Evolutionary conservation across 805 yeast species (phyloP), one percentile per base, ranked within the genome.

Genomic region (Candida dajiaensis): DNA sequence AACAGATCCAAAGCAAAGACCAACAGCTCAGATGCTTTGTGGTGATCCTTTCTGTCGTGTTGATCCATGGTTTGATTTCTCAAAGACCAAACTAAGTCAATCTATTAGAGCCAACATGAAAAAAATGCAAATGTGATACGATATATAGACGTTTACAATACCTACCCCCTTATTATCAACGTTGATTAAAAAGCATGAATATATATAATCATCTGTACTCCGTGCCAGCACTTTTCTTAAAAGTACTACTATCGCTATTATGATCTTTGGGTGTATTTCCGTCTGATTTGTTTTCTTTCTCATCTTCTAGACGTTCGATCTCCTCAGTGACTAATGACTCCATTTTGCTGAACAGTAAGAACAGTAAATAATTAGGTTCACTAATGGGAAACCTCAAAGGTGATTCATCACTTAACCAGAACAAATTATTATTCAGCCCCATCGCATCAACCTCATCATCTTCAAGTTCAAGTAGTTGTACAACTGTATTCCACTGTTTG

Each of bases 1-100:
- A 25, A 71, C 78, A 22, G 85, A 92, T 57, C 90, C 99, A 0
- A 83, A 80, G n/a, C 65, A 72, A 54, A 72, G 99, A 56, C 99
- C 98, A 0, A 92, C 97, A 0, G 97, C 97, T 0, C 73, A 70
- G 40, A 72, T 76, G 40, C 65, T 90, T 18, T 61, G 82, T 40
- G 54, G 67, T 4, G 82, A 86, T 61, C 68, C 70, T 18, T 81
- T 85, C 57, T 72, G 80, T 59, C 50, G 46, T 13, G 64, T 63
- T 1, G 70, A 69, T 41, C 50, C 63, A 0, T 45, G 55, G 4
- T 85, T 81, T 59, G 64, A 66, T 25, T 85, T 85, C 56, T 58
- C 65, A 19, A 64, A 71, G 15, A 83, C 90, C 0, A 69, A 71
- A 51, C 65, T 84, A 43, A 81, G 84, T 1, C 66, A 71, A 45